Evolutionary conservation across 352 stramenopile species (phyloP).

Genomic region (Albugo candida): DNA sequence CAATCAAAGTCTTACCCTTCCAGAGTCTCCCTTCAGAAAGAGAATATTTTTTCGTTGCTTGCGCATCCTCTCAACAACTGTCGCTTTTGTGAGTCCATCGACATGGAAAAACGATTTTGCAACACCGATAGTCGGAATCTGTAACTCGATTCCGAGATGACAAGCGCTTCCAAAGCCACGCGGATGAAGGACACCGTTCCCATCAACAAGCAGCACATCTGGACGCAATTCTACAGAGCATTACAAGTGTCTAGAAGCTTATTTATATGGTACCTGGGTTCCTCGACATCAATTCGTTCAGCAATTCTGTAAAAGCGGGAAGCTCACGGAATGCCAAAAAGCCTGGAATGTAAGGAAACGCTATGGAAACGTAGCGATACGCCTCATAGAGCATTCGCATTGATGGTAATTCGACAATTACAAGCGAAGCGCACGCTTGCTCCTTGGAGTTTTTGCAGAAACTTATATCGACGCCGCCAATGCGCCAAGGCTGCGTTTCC

Average conservation of each 20-base stretch:
- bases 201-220: conserved; percentile 85
- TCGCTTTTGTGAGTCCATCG: conserved; percentile 60
- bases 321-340: conserved; percentile 73
- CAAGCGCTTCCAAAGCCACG: conserved; percentile 83
- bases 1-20: conserved; percentile 14
- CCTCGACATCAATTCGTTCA: conserved; percentile 26
- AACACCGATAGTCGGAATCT: conserved; percentile 83
- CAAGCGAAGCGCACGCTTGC: conserved; percentile 59
- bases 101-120: conserved; percentile 81
- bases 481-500: conserved; percentile 11
- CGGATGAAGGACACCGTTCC: conserved; percentile 76
- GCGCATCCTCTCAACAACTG: conserved; percentile 26
- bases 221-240: conserved; percentile 30
- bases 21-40: conserved; percentile 32
- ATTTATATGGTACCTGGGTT: conserved; percentile 19
- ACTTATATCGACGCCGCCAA: conserved; percentile 70
- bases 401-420: conserved; percentile 51
- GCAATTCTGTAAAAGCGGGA: conserved; percentile 43
- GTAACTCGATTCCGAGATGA: conserved; percentile 80
- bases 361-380: conserved; percentile 67
- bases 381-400: conserved; percentile 53
- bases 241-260: not conserved
- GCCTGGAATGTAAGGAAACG: conserved; percentile 54
- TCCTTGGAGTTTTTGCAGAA: conserved; percentile 64
- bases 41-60: conserved; percentile 15